Percentiles rank a stretch among this genome's conserved stretches.
Evolutionary conservation across 2,329 filamentous ascomycete genomes (phyloP).

Genomic region (Ophidiomyces ophidiicola): DNA sequence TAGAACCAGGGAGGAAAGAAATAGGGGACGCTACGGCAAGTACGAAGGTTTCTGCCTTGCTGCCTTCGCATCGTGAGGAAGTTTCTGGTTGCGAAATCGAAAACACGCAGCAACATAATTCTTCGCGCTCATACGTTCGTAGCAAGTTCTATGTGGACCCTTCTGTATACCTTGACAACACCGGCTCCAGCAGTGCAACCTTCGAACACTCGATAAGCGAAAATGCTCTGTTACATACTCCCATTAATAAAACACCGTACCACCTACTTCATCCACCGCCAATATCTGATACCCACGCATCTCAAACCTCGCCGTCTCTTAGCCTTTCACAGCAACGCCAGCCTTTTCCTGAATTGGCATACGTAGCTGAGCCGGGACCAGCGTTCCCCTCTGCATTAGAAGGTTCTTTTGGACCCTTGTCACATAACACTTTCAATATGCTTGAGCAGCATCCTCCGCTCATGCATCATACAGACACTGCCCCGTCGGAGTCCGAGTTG

Average conservation of each 20-base stretch:
- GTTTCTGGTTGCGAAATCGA: no score
- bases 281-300: not conserved
- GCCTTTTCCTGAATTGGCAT: not conserved
- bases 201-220: not conserved
- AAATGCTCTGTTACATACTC: slow-evolving; percentile 1
- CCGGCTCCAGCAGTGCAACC: not conserved
- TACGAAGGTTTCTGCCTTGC: no score
- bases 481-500: no score
- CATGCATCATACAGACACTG: no score
- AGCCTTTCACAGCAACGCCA: slow-evolving; percentile 5
- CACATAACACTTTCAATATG: not conserved
- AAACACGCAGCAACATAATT: not conserved
- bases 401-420: not conserved
- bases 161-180: not conserved
- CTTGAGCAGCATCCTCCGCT: not conserved
- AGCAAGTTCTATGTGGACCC: slow-evolving; percentile 1
- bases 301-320: slow-evolving; percentile 4
- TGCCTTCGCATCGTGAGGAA: no score
- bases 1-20: no score
- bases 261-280: not conserved
- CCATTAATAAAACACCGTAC: slow-evolving; percentile 7
- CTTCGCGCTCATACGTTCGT: not conserved
- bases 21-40: no score
- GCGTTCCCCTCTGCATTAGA: slow-evolving; percentile 2
- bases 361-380: slow-evolving; percentile 2